Evolutionary conservation across 1,284 basidiomycete species (phyloP).

Genomic region (Sphaerobolus stellatus): DNA sequence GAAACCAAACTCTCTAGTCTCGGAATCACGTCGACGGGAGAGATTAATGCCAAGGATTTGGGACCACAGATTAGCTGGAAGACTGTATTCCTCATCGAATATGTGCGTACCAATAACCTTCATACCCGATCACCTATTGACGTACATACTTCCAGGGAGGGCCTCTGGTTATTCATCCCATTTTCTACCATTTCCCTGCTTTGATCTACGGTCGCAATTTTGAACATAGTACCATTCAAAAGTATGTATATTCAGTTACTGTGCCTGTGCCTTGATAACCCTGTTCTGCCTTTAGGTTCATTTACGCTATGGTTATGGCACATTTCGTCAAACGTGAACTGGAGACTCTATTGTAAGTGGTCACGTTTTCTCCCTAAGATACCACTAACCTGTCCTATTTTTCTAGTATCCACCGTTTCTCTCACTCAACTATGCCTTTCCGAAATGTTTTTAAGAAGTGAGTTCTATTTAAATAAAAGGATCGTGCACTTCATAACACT

Average conservation of each 20-base stretch:
- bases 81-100: constrained; percentile 88
- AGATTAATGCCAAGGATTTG: constrained; percentile 80
- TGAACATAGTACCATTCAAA: constrained; percentile 76
- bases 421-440: constrained; percentile 91
- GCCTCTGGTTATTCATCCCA: constrained; percentile 88
- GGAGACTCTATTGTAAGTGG: constrained; percentile 85
- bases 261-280: constrained; percentile 2
- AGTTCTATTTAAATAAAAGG: constrained; percentile 25
- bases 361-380: background rate
- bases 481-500: too few species aligned
- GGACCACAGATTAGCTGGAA: constrained; percentile 86
- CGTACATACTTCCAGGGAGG: constrained; percentile 58
- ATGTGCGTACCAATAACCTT: constrained; percentile 55
- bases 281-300: constrained; percentile 52
- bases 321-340: constrained; percentile 94
- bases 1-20: constrained; percentile 58
- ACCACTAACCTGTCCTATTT: background rate
- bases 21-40: constrained; percentile 55
- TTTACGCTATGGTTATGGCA: constrained; percentile 75
- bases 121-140: constrained; percentile 11
- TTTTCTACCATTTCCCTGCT: constrained; percentile 75
- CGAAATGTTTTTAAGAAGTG: constrained; percentile 91
- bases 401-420: constrained; percentile 86
- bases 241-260: constrained; percentile 42
- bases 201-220: constrained; percentile 69